Conservation (phyloP, 495 filamentous ascomycete species). For the Aspergillus bridgeri region DNA sequence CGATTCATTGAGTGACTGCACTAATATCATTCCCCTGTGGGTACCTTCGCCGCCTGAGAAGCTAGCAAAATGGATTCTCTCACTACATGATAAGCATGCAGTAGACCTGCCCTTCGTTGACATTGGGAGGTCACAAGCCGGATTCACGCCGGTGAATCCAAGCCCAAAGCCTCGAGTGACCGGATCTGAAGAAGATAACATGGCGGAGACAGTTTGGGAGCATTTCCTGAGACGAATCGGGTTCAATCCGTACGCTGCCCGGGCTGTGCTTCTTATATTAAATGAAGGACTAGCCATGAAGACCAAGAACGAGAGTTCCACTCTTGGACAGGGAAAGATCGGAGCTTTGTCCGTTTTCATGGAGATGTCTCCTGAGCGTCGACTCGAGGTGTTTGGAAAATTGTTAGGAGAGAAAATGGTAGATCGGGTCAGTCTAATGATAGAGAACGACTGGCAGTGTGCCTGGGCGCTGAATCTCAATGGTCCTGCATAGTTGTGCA, state of each 20-base stretch:
- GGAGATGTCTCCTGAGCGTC: constrained; percentile 22
- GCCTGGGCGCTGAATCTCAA: constrained; percentile 25
- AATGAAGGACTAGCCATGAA: too few species aligned
- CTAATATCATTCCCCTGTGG: constrained; percentile 32
- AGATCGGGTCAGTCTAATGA: constrained; percentile 40
- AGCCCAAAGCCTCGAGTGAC: constrained; percentile 5
- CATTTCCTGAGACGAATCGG: constrained; percentile 68
- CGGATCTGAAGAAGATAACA: constrained; percentile 8
- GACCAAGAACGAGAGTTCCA: too few species aligned
- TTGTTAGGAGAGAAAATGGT: constrained; percentile 54
- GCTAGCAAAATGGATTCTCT: constrained; percentile 29
- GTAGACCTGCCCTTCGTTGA: constrained; percentile 7
- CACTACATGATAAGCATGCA: constrained; percentile 26
- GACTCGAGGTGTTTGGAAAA: constrained; percentile 37
- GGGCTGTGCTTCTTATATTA: constrained; percentile 51
- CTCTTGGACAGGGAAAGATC: background rate
- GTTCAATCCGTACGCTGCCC: constrained; percentile 78
- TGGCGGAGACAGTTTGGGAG: constrained; percentile 67
- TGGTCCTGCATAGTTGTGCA: background rate
- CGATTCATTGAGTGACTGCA: constrained; percentile 5
- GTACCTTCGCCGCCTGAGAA: constrained; percentile 40
- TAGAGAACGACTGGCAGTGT: constrained; percentile 33
- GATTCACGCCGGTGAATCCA: constrained; percentile 15
- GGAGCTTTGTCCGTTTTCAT: constrained; percentile 18
- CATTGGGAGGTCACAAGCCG: background rate